Evolutionary conservation across 2,329 filamentous ascomycete species (phyloP), one percentile per base, ranked within the genome.

Genomic region (Hymenoscyphus fraxineus): DNA sequence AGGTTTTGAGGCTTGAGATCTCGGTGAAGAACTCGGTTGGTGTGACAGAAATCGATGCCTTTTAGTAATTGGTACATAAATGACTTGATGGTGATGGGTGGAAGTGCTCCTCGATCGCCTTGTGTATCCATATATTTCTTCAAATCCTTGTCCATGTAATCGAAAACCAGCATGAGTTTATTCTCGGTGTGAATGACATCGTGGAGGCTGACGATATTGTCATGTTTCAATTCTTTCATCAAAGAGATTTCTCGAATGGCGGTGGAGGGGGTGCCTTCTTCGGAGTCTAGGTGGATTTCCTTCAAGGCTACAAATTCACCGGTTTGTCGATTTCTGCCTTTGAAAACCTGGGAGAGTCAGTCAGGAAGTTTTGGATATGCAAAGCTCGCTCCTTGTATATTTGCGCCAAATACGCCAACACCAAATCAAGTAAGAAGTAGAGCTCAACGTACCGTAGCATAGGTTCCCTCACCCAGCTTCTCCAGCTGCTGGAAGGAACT

Each of bases 121-220:
- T 93, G 85, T 6, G 89, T 91, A 77, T 99, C 95, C 95, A 99
- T 99, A 79, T 97, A 98, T 76, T 96, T 92, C 82, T 99, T 99
- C 12, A 99, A 81, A 75, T 99, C 95, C 76, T 93, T 93, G 79
- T 99, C 95, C 94, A 99, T 97, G 79, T 89, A 97, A 78, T 99
- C 95, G 73, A 99, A 99, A 10, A 99, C 95, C 51, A 99, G 88
- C 95, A 99, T 99, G 64, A 99, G 87, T 78, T 99, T 99, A 80
- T 98, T 99, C 82, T 99, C 95, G 65, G 95, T 99, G 79, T 99
- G 95, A 74, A 99, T 98, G 64, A 99, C 95, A 83, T 99, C 95
- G 83, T 98, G 92, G 5, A 99, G 88, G 65, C 90, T 92, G 73
- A 99, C 93, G 70, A 99, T 98, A 76, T 97, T 98, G 77, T 97